A percentile compares a stretch with the other conserved stretches of the same genome.
Conservation (phyloP, 1,284 basidiomycete species). For the Gymnopus androsaceus region DNA sequence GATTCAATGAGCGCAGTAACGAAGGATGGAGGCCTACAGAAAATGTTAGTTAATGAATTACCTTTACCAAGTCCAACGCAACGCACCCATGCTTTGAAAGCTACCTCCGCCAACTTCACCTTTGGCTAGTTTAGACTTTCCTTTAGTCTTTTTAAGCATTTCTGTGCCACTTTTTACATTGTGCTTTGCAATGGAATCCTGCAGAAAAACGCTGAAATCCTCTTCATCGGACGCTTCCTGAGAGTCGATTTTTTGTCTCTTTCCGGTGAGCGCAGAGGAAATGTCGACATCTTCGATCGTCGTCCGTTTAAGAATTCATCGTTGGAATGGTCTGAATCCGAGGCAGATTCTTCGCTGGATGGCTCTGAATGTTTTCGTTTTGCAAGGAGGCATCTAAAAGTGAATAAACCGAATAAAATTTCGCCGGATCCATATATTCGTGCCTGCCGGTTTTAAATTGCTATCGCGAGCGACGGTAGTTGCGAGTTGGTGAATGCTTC, state of each 20-base stretch:
- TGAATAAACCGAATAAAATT: no score
- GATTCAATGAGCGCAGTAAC: slow-evolving; percentile 80
- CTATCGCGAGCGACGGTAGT: no score
- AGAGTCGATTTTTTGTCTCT: slow-evolving; percentile 28
- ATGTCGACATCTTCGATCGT: slow-evolving; percentile 39
- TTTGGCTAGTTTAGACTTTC: slow-evolving; percentile 63
- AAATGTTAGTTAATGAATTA: background rate
- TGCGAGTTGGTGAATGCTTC: no score
- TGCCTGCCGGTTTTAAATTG: no score
- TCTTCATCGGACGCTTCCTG: slow-evolving; percentile 46
- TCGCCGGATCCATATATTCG: no score
- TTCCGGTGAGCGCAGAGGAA: slow-evolving; percentile 41
- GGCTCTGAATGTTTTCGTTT: slow-evolving; percentile 6
- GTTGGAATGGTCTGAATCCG: background rate
- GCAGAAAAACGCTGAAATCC: slow-evolving; percentile 61
- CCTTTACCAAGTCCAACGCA: background rate
- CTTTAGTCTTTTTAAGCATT: slow-evolving; percentile 69
- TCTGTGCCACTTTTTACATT: slow-evolving; percentile 72
- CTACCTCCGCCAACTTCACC: slow-evolving; percentile 82
- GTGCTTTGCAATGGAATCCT: slow-evolving; percentile 63
- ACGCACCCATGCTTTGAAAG: slow-evolving; percentile 85
- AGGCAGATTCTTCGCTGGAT: background rate
- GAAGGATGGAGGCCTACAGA: slow-evolving; percentile 77
- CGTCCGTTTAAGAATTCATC: slow-evolving; percentile 25
- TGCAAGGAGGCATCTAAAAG: background rate